phyloP scores from a whole-genome alignment of 345 rosid genomes.

The Eucalyptus sideroxylon region DNA sequence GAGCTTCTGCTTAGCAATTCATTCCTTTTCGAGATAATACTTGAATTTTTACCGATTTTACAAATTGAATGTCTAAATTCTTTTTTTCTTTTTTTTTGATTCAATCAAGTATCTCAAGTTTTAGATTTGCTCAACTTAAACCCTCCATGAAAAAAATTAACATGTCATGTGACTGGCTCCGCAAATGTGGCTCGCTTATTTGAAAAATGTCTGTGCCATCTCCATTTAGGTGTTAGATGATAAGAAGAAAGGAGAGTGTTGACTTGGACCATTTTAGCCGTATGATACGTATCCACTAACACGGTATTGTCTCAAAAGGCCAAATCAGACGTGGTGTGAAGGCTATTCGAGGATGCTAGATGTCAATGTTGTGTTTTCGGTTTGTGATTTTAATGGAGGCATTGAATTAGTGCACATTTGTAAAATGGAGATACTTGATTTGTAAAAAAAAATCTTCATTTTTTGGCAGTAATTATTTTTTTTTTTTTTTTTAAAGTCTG shows the following conservation, averaged over 20 bases:
- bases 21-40: neutral
- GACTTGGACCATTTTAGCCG: neutral
- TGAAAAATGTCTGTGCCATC: neutral
- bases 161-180: accelerated
- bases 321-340: neutral
- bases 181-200: neutral
- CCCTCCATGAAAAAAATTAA: neutral
- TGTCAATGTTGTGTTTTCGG: neutral
- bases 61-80: neutral
- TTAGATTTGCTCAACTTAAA: neutral
- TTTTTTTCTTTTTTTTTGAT: neutral
- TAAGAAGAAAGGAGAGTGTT: neutral
- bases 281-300: neutral
- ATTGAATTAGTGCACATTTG: neutral
- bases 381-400: neutral
- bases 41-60: neutral
- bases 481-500: neutral
- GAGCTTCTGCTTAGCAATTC: neutral
- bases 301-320: neutral
- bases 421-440: neutral
- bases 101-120: neutral
- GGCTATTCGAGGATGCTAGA: neutral
- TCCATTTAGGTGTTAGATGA: neutral
- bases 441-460: too few relatives aligned
- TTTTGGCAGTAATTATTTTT: accelerated